Evolutionary conservation across 345 rosid species (phyloP).

Genomic region (Erucastrum elatum): DNA sequence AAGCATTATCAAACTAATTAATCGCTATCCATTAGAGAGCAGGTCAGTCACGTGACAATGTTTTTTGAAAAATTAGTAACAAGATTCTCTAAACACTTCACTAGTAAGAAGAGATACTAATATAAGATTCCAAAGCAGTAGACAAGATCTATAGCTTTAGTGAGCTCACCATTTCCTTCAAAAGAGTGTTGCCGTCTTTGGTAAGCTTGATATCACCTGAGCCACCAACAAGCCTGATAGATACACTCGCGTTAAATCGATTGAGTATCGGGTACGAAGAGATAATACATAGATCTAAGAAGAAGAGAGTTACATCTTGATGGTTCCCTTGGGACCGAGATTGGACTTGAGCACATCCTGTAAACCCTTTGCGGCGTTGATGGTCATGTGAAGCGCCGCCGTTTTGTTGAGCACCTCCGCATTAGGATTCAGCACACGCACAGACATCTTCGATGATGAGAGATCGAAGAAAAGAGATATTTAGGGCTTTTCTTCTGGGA

Average conservation of each 20-base stretch:
- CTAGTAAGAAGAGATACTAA: background rate
- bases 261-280: background rate
- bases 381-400: conserved; percentile 97
- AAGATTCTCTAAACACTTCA: conserved; percentile 1
- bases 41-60: too few relatives aligned
- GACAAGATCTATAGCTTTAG: conserved; percentile 22
- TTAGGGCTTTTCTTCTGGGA: conserved; percentile 33
- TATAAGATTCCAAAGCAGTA: background rate
- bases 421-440: conserved; percentile 88
- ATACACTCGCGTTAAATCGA: background rate
- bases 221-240: conserved; percentile 88
- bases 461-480: background rate
- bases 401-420: conserved; percentile 98
- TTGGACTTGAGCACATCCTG: conserved; percentile 92
- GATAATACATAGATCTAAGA: background rate
- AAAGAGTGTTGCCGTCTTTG: conserved; percentile 92
- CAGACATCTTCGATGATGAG: conserved; percentile 62
- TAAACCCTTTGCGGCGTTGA: conserved; percentile 94
- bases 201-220: conserved; percentile 98
- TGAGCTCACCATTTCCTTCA: conserved; percentile 82
- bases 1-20: conserved; percentile 21
- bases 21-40: background rate
- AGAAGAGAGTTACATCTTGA: conserved; percentile 64
- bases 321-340: conserved; percentile 98
- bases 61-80: too few relatives aligned